Evolutionary conservation across 352 stramenopile genomes (phyloP), one percentile per base, ranked within the genome.

Genomic region (Pythium sp.): DNA sequence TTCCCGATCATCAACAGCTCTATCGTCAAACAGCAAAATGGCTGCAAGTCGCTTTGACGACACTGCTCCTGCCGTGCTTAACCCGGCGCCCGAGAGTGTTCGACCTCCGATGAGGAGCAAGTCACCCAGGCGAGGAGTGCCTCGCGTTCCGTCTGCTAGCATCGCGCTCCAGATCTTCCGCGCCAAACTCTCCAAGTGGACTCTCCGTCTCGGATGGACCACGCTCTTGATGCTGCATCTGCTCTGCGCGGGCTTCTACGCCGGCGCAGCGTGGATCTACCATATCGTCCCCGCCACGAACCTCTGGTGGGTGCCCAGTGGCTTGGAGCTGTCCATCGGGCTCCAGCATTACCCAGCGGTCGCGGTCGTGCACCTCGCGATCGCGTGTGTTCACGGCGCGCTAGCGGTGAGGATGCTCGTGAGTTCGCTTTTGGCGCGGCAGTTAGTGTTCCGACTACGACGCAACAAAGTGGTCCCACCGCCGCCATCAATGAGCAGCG

Each of bases 191-290:
- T 51, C 61, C 20, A 26, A 32, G 20, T 66, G 60, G 61, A 38
- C 30, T 24, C 38, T 66, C 18, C 20, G 20, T 14, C 18, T 41
- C 9, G 61, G 61, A 43, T 66, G 61, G 61, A 24, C 11, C 20
- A 47, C 46, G 6, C 47, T 59, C 61, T 24, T 66, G 61, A 30
- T 66, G n/a, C 61, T 66, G 30, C 61, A 66, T 24, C 11, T 24
- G 26, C 47, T 66, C 28, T 66, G 61, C 3, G 32, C 47, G 15
- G 32, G 32, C 46, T 66, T 59, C 30, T 66, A 66, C 30, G n/a
- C 47, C 30, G n/a, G 30, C 8, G 61, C 32, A 2, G 61, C 61
- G 30, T 59, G 61, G 47, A 59, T 66, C 32, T 66, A 66, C 30
- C 22, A 66, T n/a, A 2, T 58, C n/a, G 12, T 34, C 8, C 30